Evolutionary conservation across 2,329 filamentous ascomycete genomes (phyloP).

Genomic region (Calcarisporium arbuscula): DNA sequence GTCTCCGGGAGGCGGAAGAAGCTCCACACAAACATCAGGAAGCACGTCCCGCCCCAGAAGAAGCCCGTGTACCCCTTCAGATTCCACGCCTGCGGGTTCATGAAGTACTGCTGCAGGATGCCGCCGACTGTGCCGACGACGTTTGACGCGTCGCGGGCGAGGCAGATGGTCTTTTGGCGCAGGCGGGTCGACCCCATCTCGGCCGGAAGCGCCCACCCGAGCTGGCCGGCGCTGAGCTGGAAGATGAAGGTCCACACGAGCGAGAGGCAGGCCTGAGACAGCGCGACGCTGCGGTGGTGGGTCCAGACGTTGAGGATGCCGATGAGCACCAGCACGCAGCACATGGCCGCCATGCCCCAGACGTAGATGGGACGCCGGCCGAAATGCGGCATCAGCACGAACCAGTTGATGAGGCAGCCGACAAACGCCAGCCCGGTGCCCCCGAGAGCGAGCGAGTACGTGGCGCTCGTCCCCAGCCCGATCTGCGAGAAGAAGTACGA

Average conservation of each 20-base stretch:
- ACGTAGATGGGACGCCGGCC: slow-evolving; percentile 41
- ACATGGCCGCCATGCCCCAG: slow-evolving; percentile 35
- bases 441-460: slow-evolving; percentile 30
- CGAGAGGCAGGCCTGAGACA: slow-evolving; percentile 31
- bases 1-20: slow-evolving; percentile 46
- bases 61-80: slow-evolving; percentile 35
- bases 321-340: slow-evolving; percentile 23
- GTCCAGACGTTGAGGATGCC: neutral
- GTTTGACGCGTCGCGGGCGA: slow-evolving; percentile 21
- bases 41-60: slow-evolving; percentile 19
- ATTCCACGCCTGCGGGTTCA: slow-evolving; percentile 32
- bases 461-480: slow-evolving; percentile 21
- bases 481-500: slow-evolving; percentile 33
- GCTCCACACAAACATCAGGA: slow-evolving; percentile 25
- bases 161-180: slow-evolving; percentile 25
- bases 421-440: slow-evolving; percentile 33
- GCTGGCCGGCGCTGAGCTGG: slow-evolving; percentile 30
- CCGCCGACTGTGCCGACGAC: slow-evolving; percentile 15
- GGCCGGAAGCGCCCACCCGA: slow-evolving; percentile 26
- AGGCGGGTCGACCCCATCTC: slow-evolving; percentile 24
- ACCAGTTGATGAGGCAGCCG: slow-evolving; percentile 39
- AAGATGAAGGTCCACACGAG: slow-evolving; percentile 27
- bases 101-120: slow-evolving; percentile 25
- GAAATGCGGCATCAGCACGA: slow-evolving; percentile 30
- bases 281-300: slow-evolving; percentile 24